phyloP scores from a whole-genome alignment of 768 basidiomycete species.

The Gloeophyllum trabeum region DNA sequence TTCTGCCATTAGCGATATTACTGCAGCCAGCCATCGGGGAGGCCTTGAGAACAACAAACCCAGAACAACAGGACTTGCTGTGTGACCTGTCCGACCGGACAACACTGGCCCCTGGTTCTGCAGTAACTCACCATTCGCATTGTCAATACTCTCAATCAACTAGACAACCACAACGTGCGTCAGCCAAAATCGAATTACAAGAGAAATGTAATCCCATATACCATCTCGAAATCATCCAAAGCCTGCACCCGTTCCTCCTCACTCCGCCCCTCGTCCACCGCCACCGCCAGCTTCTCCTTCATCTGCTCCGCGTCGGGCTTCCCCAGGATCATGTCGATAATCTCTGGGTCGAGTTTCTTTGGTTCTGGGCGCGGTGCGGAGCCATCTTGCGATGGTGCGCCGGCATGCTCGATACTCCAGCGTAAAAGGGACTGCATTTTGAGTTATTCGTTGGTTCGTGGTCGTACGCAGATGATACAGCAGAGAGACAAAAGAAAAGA shows the following conservation, averaged over 20 bases:
- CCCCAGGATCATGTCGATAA: conserved; percentile 80
- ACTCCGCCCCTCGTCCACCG: conserved; percentile 39
- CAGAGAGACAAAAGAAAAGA: no score
- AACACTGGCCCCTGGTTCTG: no score
- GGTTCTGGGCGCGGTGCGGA: conserved; percentile 21
- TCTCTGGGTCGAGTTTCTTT: conserved; percentile 63
- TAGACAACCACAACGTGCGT: conserved; percentile 16
- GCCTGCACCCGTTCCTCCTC: conserved; percentile 56
- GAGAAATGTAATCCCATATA: conserved; percentile 20
- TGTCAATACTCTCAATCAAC: conserved; percentile 85
- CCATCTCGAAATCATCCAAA: conserved; percentile 84
- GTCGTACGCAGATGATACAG: no score
- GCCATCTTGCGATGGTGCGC: conserved; percentile 18
- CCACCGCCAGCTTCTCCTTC: conserved; percentile 66
- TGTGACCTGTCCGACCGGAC: background rate
- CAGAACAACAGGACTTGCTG: no score
- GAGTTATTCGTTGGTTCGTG: no score
- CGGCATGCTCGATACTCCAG: conserved; percentile 73
- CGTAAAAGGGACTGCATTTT: conserved; percentile 77
- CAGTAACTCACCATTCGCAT: conserved; percentile 62
- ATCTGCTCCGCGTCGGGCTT: conserved; percentile 74
- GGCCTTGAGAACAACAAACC: no score
- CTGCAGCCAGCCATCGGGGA: no score
- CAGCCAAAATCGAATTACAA: background rate
- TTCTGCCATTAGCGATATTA: background rate